These are phyloP conservation scores for Juglanconis oblonga DNA, from an alignment of 2,329 filamentous ascomycete species.

Conservation along the genomic window DNA sequence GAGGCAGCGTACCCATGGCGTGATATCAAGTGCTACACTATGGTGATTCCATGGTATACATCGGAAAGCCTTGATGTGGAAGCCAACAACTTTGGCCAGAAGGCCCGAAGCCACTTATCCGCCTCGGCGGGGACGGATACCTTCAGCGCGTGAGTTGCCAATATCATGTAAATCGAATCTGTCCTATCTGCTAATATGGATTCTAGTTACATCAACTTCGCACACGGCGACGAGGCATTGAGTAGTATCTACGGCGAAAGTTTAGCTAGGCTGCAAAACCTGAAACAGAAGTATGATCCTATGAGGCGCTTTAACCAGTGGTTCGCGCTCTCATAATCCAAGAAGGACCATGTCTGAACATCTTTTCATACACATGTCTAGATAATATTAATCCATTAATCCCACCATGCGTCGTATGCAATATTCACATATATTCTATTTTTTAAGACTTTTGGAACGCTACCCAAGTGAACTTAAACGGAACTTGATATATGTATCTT, in stretches of 20 bases:
- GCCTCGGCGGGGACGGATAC: not conserved
- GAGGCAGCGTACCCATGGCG: constrained; percentile 31
- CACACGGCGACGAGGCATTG: constrained; percentile 42
- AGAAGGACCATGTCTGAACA: not conserved
- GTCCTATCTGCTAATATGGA: not conserved
- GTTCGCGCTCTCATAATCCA: not conserved
- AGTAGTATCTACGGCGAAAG: constrained; percentile 42
- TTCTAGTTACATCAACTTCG: constrained; percentile 48
- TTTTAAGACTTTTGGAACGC: not conserved
- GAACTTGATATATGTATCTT: no score
- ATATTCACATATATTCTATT: not conserved
- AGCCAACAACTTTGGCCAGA: constrained; percentile 32
- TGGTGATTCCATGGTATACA: constrained; percentile 38
- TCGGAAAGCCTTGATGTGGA: constrained; percentile 31
- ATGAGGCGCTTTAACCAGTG: constrained; percentile 33
- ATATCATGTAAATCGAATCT: not conserved
- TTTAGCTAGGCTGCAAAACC: constrained; percentile 37
- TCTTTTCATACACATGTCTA: no score
- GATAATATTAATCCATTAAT: no score
- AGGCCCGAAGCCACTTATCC: constrained; percentile 26
- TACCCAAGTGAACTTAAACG: not conserved
- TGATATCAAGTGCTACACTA: constrained; percentile 32
- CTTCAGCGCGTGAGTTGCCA: constrained; percentile 4
- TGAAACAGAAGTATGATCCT: constrained; percentile 51
- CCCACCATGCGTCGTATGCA: no score